phyloP scores from a whole-genome alignment of 495 filamentous ascomycete genomes.

The Lindgomyces ingoldianus region DNA sequence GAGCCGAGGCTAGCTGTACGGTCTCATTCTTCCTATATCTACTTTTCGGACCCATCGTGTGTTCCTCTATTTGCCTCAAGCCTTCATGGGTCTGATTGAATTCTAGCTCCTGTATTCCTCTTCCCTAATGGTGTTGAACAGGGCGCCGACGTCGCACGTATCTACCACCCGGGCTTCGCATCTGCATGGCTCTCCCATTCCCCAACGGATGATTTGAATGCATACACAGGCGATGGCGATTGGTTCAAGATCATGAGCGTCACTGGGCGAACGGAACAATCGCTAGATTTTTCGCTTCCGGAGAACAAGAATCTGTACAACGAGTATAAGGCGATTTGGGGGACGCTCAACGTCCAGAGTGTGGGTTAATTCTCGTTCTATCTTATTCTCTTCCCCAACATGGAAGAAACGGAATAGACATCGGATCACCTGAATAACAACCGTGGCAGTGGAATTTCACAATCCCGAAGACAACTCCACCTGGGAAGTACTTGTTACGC shows the following conservation, averaged over 20 bases:
- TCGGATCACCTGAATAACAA: too few relatives aligned
- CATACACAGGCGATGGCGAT: slow-evolving; percentile 16
- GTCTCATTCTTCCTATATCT: background rate
- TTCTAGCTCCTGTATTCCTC: too few relatives aligned
- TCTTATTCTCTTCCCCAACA: too few relatives aligned
- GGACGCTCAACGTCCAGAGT: background rate
- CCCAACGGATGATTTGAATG: slow-evolving; percentile 1
- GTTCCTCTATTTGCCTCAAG: background rate
- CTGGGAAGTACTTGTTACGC: slow-evolving; percentile 23
- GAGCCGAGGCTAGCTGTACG: slow-evolving; percentile 1
- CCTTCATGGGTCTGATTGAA: background rate
- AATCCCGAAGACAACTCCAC: slow-evolving; percentile 16
- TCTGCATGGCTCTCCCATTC: slow-evolving; percentile 12
- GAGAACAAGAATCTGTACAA: background rate
- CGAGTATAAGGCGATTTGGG: slow-evolving; percentile 9
- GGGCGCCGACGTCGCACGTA: background rate
- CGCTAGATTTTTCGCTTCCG: slow-evolving; percentile 1
- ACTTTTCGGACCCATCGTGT: background rate
- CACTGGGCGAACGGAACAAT: slow-evolving; percentile 4
- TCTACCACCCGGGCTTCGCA: slow-evolving; percentile 17
- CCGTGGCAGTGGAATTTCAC: slow-evolving; percentile 31
- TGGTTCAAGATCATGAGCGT: slow-evolving; percentile 24
- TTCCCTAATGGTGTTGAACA: too few relatives aligned
- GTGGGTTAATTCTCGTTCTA: too few relatives aligned
- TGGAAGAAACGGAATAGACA: too few relatives aligned